Evolutionary conservation across 345 rosid genomes (phyloP).

Genomic region (Eucalyptus regnans): DNA sequence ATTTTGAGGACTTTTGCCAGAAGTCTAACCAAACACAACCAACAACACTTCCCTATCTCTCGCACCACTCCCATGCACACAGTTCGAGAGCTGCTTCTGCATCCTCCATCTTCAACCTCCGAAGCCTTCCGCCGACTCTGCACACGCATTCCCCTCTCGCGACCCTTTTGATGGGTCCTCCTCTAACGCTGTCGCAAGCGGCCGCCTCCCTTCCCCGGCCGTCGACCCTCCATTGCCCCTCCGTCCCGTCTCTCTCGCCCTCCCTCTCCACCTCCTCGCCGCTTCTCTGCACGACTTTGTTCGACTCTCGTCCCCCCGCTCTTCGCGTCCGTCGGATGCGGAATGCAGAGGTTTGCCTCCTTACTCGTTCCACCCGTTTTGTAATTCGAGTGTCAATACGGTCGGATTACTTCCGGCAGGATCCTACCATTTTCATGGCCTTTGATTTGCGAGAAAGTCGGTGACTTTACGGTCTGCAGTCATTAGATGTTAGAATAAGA

Average conservation of each 20-base stretch:
- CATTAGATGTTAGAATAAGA: not conserved
- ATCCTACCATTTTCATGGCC: not conserved
- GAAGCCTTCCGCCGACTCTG: not conserved
- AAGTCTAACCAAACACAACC: too few relatives aligned
- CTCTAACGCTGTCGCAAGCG: not conserved
- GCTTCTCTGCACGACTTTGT: not conserved
- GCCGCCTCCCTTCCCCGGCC: not conserved
- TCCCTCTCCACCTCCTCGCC: not conserved
- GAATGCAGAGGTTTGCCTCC: not conserved
- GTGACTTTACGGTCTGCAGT: not conserved
- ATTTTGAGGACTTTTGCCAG: too few relatives aligned
- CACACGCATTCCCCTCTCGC: not conserved
- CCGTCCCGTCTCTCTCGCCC: not conserved
- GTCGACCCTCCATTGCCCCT: not conserved
- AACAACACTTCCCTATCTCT: not conserved
- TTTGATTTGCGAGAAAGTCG: not conserved
- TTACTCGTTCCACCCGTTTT: not conserved
- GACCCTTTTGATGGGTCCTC: not conserved
- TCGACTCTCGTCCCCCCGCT: not conserved
- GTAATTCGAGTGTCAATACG: not conserved
- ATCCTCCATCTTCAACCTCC: not conserved
- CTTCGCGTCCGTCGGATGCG: not conserved
- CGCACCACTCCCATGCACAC: not conserved
- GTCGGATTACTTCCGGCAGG: not conserved
- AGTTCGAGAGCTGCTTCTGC: not conserved